Evolutionary conservation across 345 rosid genomes (phyloP), one percentile per base, ranked within the genome.

Genomic region (Eucalyptus cladocalyx): DNA sequence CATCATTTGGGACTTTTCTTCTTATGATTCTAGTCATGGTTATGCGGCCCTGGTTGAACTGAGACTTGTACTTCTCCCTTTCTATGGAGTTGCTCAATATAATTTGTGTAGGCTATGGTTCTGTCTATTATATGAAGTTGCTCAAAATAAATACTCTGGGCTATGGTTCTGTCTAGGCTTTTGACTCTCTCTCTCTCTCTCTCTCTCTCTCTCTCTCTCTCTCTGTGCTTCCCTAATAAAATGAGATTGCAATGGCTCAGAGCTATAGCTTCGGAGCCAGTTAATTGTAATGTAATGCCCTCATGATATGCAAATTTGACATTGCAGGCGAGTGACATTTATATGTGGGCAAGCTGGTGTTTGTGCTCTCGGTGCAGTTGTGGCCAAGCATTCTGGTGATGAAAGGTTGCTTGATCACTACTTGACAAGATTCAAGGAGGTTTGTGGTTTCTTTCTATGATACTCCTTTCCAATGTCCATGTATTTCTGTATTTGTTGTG

Each of bases 331-430:
- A 76, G 95, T 94, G 89, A 93, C 96, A 17, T 96, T 96, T 87
- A 91, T 95, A 85, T 95, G 96, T 53, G 97, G 98, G 37, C 90
- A 90, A n/a, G 95, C 97, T 91, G 97, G 98, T 80, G 96, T 96
- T 87, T 94, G 87, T 92, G 96, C 97, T 86, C 95, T 96, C 58
- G 98, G 96, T 87, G 98, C 96, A 90, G 95, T 94, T 30, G 80
- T 90, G 60, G 96, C 98, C 69, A 94, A 94, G 93, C 93, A 94
- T 89, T 86, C 94, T 32, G 94, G 96, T 89, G 94, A 94, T 86
- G 89, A 91, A 87, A 89, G 90, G 89, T 90, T 94, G 89, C 88
- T 94, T 83, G 89, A 92, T 86, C 88, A 7, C 87, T 95, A 92
- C 92, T 89, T 96, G 86, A 87, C 89, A 16, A 91, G 90, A 90